These are phyloP conservation scores for Metschnikowia anglica DNA, from an alignment of 805 yeast species.

Conservation along the genomic window DNA sequence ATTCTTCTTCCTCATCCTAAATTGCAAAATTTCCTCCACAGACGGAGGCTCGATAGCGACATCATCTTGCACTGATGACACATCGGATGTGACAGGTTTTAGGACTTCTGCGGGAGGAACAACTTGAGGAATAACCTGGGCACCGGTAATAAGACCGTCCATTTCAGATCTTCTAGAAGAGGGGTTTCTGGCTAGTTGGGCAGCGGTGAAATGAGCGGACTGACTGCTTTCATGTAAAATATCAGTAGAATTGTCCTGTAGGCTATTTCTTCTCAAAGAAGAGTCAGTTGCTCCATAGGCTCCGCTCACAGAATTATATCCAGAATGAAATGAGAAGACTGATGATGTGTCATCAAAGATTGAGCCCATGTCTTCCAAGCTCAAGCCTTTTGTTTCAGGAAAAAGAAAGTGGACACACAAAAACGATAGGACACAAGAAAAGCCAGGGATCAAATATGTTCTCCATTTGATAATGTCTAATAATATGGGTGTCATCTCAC, in stretches of 20 bases:
- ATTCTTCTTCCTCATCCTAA: slow-evolving; percentile 6
- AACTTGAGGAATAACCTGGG: slow-evolving; percentile 22
- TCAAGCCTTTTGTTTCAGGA: slow-evolving; percentile 90
- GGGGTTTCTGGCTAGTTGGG: slow-evolving; percentile 45
- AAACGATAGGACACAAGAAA: slow-evolving; percentile 71
- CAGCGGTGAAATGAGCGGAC: slow-evolving; percentile 28
- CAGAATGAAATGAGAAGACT: slow-evolving; percentile 43
- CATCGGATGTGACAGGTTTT: slow-evolving; percentile 20
- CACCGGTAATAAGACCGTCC: slow-evolving; percentile 34
- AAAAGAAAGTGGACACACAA: slow-evolving; percentile 68
- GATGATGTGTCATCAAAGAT: slow-evolving; percentile 67
- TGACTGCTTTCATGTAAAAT: slow-evolving; percentile 6
- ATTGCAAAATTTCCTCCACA: slow-evolving; percentile 17
- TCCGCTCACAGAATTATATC: slow-evolving; percentile 18
- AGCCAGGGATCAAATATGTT: slow-evolving; percentile 77
- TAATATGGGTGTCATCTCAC: slow-evolving; percentile 85
- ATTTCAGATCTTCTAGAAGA: slow-evolving; percentile 31
- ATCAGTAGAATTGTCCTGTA: slow-evolving; percentile 6
- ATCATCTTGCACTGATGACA: slow-evolving; percentile 17
- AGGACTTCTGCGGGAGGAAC: slow-evolving; percentile 9
- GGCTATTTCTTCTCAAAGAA: slow-evolving; percentile 10
- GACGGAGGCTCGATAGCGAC: slow-evolving; percentile 21
- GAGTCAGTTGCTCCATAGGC: slow-evolving; percentile 18
- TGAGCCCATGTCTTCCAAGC: slow-evolving; percentile 88
- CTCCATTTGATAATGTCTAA: slow-evolving; percentile 77